phyloP scores from a whole-genome alignment of 2,329 filamentous ascomycete genomes.

The Aspergillus proliferans region DNA sequence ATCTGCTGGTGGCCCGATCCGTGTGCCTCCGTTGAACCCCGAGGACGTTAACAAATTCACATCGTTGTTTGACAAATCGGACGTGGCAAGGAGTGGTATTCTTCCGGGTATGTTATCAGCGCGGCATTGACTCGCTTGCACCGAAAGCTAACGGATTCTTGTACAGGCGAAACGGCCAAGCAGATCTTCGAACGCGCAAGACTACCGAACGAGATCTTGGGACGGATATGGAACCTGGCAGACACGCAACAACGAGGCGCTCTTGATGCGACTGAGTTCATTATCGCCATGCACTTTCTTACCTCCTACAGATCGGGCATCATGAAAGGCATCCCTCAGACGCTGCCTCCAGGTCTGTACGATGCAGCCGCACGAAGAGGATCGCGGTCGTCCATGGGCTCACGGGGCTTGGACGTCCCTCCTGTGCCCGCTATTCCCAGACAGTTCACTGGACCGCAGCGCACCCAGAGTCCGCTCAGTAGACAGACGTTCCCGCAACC shows the following conservation, averaged over 20 bases:
- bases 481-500: conserved; percentile 46
- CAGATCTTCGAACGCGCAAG: conserved; percentile 92
- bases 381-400: conserved; percentile 48
- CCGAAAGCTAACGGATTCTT: conserved; percentile 7
- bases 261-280: conserved; percentile 82
- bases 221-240: conserved; percentile 92
- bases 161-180: conserved; percentile 72
- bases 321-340: conserved; percentile 70
- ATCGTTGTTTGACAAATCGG: conserved; percentile 83
- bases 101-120: conserved; percentile 54
- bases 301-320: conserved; percentile 82
- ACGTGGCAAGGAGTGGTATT: conserved; percentile 62
- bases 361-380: conserved; percentile 76
- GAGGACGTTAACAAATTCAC: conserved; percentile 89
- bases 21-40: conserved; percentile 79
- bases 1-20: conserved; percentile 58
- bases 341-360: conserved; percentile 77
- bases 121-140: neutral
- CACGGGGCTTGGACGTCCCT: conserved; percentile 43
- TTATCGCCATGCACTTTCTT: conserved; percentile 96
- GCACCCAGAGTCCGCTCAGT: conserved; percentile 55
- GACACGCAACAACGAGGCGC: conserved; percentile 90
- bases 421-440: conserved; percentile 67
- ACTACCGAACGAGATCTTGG: conserved; percentile 80
- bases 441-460: conserved; percentile 62